A percentile compares a stretch with the other conserved stretches of the same genome.
Conservation (phyloP, 306 rosid species). For the Pyrus communis region DNA sequence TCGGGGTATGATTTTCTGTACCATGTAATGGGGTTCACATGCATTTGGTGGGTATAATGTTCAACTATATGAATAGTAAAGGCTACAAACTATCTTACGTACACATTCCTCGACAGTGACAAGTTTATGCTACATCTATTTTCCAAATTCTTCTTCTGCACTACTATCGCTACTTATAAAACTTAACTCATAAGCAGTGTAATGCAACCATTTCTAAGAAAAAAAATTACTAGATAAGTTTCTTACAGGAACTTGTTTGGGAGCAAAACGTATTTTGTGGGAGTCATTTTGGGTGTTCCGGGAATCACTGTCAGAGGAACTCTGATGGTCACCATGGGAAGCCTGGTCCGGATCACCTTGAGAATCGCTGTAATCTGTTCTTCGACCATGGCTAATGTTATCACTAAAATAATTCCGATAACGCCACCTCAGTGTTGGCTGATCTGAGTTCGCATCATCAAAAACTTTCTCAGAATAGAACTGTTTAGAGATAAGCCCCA, state of each 20-base stretch:
- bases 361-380: constrained; percentile 20
- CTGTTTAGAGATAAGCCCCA: constrained; percentile 54
- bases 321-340: constrained; percentile 23
- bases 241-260: constrained; percentile 50
- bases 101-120: no score
- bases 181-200: background rate
- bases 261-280: constrained; percentile 20
- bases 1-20: background rate
- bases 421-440: constrained; percentile 65
- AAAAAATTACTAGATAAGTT: background rate
- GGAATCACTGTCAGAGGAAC: constrained; percentile 17
- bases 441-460: constrained; percentile 60
- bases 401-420: constrained; percentile 66
- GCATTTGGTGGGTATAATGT: background rate
- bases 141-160: background rate
- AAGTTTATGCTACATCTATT: background rate
- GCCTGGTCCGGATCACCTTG: constrained; percentile 20
- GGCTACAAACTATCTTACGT: no score
- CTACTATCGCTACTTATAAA: background rate
- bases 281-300: constrained; percentile 4
- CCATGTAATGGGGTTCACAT: no score
- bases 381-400: constrained; percentile 30
- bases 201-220: background rate
- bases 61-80: background rate
- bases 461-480: constrained; percentile 62